Evolutionary conservation across 257 asterid species (phyloP).

Genomic region (Solanum piurae): DNA sequence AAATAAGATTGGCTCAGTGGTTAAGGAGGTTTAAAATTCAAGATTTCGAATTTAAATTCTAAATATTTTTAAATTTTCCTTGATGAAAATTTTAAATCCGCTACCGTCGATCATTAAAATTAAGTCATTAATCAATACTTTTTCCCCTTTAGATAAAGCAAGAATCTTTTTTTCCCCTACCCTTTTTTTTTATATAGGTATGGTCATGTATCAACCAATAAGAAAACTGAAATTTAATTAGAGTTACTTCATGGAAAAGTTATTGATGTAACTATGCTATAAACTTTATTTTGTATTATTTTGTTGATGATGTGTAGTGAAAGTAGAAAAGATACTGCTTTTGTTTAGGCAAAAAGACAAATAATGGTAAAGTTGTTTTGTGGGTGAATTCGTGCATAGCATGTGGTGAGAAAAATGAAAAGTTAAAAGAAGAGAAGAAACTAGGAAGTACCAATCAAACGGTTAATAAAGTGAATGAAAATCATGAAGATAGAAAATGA

Average conservation of each 20-base stretch:
- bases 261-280: not conserved
- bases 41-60: no score
- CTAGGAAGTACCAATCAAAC: not conserved
- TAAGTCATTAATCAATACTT: not conserved
- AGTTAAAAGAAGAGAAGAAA: not conserved
- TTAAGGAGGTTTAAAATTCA: no score
- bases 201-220: not conserved
- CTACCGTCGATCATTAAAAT: no score
- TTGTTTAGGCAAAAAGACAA: not conserved
- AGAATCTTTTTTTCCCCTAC: not conserved
- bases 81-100: no score
- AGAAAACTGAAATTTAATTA: not conserved
- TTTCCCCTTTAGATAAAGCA: not conserved
- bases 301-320: not conserved
- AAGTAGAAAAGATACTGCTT: not conserved
- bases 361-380: not conserved
- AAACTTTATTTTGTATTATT: not conserved
- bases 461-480: not conserved
- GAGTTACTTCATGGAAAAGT: not conserved
- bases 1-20: accelerated
- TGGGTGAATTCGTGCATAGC: not conserved
- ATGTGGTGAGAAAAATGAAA: not conserved
- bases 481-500: not conserved
- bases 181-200: not conserved
- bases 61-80: no score